Evolutionary conservation across 2,329 filamentous ascomycete species (phyloP).

Genomic region (Paramyrothecium sp.): DNA sequence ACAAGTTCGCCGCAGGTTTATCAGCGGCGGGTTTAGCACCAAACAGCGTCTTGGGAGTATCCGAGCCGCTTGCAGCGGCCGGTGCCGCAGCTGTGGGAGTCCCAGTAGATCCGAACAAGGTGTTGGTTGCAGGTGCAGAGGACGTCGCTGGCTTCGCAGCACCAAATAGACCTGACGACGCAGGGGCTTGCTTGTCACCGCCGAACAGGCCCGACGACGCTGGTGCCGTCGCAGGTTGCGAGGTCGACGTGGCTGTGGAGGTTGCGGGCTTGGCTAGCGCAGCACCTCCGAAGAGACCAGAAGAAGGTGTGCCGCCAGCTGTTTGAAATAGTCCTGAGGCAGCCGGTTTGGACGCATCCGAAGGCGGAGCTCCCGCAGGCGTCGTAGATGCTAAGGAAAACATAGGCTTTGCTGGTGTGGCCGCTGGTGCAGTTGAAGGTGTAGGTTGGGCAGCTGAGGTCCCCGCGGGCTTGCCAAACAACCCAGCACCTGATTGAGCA

Average conservation of each 20-base stretch:
- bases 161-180: constrained; percentile 17
- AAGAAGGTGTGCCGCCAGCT: constrained; percentile 10
- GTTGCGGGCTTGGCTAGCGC: constrained; percentile 16
- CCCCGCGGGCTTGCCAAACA: constrained; percentile 14
- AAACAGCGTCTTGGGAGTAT: constrained; percentile 32
- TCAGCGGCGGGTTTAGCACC: constrained; percentile 36
- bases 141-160: constrained; percentile 22
- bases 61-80: constrained; percentile 15
- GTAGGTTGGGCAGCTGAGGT: constrained; percentile 21
- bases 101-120: constrained; percentile 21
- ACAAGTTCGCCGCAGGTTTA: constrained; percentile 13
- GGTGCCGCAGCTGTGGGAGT: constrained; percentile 20
- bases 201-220: not conserved
- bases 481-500: constrained; percentile 1
- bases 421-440: constrained; percentile 24
- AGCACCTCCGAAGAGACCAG: constrained; percentile 20
- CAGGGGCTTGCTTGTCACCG: not conserved
- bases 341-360: constrained; percentile 29
- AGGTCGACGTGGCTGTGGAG: constrained; percentile 6
- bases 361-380: constrained; percentile 53
- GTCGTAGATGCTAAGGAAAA: constrained; percentile 52
- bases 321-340: constrained; percentile 6
- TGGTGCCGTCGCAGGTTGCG: constrained; percentile 11
- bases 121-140: constrained; percentile 19
- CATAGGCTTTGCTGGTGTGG: constrained; percentile 43